Evolutionary conservation across 2,329 filamentous ascomycete genomes (phyloP).

Genomic region (Endothia cerciana): DNA sequence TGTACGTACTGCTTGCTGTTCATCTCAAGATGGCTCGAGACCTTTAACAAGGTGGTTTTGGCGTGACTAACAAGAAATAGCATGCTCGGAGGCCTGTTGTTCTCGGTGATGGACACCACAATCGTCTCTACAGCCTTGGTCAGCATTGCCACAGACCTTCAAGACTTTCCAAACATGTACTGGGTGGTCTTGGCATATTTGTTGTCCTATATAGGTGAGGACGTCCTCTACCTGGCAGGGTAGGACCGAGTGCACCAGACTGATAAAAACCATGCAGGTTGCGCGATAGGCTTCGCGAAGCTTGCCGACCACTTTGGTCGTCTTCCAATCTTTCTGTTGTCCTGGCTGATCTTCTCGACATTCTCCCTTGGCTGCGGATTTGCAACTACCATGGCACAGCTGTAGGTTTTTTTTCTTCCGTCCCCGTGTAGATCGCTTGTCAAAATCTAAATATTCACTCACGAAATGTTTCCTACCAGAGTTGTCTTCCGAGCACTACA

Average conservation of each 20-base stretch:
- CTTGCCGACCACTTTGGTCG: slow-evolving; percentile 64
- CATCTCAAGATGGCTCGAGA: too few species aligned
- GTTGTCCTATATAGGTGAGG: slow-evolving; percentile 58
- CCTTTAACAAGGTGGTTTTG: background rate
- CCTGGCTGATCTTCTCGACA: slow-evolving; percentile 58
- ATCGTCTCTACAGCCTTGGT: slow-evolving; percentile 62
- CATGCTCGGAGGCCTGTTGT: slow-evolving; percentile 56
- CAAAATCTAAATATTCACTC: background rate
- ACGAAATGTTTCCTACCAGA: slow-evolving; percentile 40
- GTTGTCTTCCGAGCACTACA: slow-evolving; percentile 63
- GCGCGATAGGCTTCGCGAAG: slow-evolving; percentile 61
- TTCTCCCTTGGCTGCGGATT: slow-evolving; percentile 60
- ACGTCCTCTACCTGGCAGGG: too few species aligned
- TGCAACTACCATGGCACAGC: slow-evolving; percentile 52
- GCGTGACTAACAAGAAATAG: slow-evolving; percentile 37
- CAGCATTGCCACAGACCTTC: slow-evolving; percentile 57
- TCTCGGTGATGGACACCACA: slow-evolving; percentile 61
- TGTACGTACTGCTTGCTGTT: slow-evolving; percentile 15
- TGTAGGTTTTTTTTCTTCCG: slow-evolving; percentile 44
- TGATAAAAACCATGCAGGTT: slow-evolving; percentile 42
- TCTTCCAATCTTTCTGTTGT: slow-evolving; percentile 51
- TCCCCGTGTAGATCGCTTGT: background rate
- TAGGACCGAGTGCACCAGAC: background rate
- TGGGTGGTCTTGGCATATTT: slow-evolving; percentile 62
- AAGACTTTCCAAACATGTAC: slow-evolving; percentile 54